A percentile compares a stretch with the other conserved stretches of the same genome.
Conservation (phyloP, 306 rosid genomes). For the Hippophae rhamnoides region DNA sequence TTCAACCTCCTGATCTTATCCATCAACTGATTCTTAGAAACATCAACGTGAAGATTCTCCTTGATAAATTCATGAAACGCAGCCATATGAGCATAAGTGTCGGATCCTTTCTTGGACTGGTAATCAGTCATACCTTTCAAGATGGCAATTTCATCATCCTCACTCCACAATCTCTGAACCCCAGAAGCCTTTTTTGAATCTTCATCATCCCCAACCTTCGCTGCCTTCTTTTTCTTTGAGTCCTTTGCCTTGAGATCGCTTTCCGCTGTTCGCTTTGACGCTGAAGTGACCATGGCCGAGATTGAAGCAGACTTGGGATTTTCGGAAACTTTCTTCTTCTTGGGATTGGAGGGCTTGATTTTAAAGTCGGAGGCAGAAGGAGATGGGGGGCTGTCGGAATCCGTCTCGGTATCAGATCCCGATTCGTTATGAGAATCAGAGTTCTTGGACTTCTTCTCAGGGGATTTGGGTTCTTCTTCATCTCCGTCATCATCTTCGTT, state of each 20-base stretch:
- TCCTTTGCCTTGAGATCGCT: conserved; percentile 11
- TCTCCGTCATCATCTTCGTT: neutral
- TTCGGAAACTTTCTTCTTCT: conserved; percentile 8
- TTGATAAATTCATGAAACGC: conserved; percentile 27
- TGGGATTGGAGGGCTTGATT: conserved; percentile 30
- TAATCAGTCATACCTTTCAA: conserved; percentile 37
- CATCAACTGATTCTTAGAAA: conserved; percentile 24
- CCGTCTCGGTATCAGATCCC: conserved; percentile 28
- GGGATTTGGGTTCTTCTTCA: neutral
- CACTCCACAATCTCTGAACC: conserved; percentile 32
- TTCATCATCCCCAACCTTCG: conserved; percentile 24
- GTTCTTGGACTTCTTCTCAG: neutral
- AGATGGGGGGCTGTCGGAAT: conserved; percentile 26
- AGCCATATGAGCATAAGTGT: conserved; percentile 19
- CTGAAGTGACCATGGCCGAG: conserved; percentile 4
- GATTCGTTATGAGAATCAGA: conserved; percentile 15
- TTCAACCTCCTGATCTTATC: conserved; percentile 39
- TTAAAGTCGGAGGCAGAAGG: conserved; percentile 42
- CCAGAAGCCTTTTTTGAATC: conserved; percentile 27
- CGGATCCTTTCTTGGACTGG: conserved; percentile 19
- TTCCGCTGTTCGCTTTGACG: conserved; percentile 16
- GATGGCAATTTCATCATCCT: conserved; percentile 33
- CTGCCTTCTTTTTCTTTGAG: conserved; percentile 26
- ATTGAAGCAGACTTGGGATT: conserved; percentile 7
- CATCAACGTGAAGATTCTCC: conserved; percentile 25